These are phyloP conservation scores for Aspergillus avenaceus DNA, from an alignment of 495 filamentous ascomycete genomes.

Conservation along the genomic window DNA sequence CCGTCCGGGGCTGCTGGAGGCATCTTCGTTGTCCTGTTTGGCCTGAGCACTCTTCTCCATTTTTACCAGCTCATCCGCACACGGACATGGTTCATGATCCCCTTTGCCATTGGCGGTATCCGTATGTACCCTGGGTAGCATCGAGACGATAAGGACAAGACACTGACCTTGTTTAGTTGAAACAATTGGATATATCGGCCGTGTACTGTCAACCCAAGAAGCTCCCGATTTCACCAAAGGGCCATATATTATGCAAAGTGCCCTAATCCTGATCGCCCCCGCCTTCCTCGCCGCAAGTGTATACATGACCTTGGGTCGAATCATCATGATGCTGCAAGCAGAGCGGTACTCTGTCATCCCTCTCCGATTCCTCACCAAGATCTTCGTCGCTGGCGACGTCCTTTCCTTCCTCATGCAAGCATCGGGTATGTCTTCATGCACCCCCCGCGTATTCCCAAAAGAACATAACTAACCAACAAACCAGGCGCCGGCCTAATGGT, in stretches of 20 bases:
- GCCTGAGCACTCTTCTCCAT: conserved; percentile 36
- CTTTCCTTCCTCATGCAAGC: conserved; percentile 43
- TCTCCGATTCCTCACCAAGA: conserved; percentile 43
- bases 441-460: not conserved
- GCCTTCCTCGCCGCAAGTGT: conserved; percentile 52
- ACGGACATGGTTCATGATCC: conserved; percentile 51
- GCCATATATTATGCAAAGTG: conserved; percentile 48
- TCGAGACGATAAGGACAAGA: no score
- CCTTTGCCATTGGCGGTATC: conserved; percentile 50
- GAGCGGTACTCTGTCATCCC: conserved; percentile 36
- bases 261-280: conserved; percentile 49
- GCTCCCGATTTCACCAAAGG: conserved; percentile 22
- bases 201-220: conserved; percentile 29
- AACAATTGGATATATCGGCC: conserved; percentile 37
- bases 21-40: conserved; percentile 51
- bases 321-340: conserved; percentile 42
- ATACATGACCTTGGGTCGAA: conserved; percentile 53
- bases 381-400: conserved; percentile 33
- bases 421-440: conserved; percentile 13
- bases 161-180: conserved; percentile 21
- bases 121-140: no score
- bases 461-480: no score
- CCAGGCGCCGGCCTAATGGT: conserved; percentile 38
- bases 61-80: conserved; percentile 40
- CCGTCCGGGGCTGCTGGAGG: conserved; percentile 46